phyloP scores from a whole-genome alignment of 805 yeast species.

The Tetrapisispora phaffii region DNA sequence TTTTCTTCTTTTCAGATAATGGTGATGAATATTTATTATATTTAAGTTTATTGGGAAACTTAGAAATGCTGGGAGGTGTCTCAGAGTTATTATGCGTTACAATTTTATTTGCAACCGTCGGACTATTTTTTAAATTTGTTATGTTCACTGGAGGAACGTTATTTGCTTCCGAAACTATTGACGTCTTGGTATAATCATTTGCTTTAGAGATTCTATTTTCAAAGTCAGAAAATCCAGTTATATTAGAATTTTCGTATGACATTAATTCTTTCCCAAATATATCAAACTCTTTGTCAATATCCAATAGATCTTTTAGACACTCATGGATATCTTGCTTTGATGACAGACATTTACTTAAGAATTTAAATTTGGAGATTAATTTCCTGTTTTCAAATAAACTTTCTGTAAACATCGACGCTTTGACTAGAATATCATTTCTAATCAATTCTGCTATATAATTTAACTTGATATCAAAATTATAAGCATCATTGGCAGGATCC shows the following conservation, averaged over 20 bases:
- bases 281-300: conserved; percentile 31
- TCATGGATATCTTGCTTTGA: conserved; percentile 14
- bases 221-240: conserved; percentile 3
- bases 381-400: conserved; percentile 29
- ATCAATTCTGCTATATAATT: conserved; percentile 37
- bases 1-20: conserved; percentile 1
- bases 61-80: background rate
- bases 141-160: background rate
- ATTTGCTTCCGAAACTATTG: background rate
- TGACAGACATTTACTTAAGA: conserved; percentile 17
- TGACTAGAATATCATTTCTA: conserved; percentile 45
- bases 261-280: conserved; percentile 20
- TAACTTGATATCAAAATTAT: conserved; percentile 34
- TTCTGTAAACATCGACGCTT: conserved; percentile 49
- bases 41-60: background rate
- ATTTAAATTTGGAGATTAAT: conserved; percentile 17
- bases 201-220: background rate
- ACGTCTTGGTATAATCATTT: background rate
- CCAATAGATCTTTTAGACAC: conserved; percentile 24
- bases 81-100: background rate
- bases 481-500: conserved; percentile 36
- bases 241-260: background rate
- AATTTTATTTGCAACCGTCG: background rate
- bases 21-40: conserved; percentile 1
- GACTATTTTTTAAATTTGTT: background rate